Percentiles rank a stretch among this genome's conserved stretches.
These are phyloP conservation scores for Hamamelis virginiana DNA, from an alignment of 164 flowering plant species.

Conservation along the genomic window DNA sequence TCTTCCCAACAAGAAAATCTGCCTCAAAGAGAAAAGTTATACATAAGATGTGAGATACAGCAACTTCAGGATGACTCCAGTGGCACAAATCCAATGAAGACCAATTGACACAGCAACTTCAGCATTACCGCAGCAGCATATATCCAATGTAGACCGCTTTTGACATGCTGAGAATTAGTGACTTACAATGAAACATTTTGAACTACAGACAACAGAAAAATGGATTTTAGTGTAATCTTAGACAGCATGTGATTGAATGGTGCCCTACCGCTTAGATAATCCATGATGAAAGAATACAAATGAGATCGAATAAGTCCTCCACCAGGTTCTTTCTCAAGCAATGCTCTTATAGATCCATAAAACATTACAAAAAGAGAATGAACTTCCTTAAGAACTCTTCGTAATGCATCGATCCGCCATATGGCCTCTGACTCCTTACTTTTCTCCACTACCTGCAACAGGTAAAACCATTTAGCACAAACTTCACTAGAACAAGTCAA, in stretches of 20 bases:
- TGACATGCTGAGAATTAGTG: conserved; percentile 68
- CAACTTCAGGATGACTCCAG: conserved; percentile 39
- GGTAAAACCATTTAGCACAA: conserved; percentile 2
- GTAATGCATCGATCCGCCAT: conserved; percentile 76
- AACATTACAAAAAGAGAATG: conserved; percentile 92
- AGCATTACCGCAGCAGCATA: conserved; percentile 82
- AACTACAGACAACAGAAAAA: conserved; percentile 22
- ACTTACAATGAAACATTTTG: conserved; percentile 45
- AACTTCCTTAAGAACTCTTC: conserved; percentile 78
- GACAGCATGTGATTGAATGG: conserved; percentile 5
- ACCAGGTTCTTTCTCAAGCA: conserved; percentile 83
- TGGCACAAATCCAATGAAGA: conserved; percentile 40
- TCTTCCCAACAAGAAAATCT: conserved; percentile 87
- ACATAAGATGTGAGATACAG: conserved; percentile 33
- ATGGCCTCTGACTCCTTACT: conserved; percentile 69
- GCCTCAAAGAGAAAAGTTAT: conserved; percentile 53
- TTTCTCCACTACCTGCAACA: conserved; percentile 80
- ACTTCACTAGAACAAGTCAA: not conserved
- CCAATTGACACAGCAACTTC: conserved; percentile 52
- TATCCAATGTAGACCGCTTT: conserved; percentile 56
- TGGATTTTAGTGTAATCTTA: conserved; percentile 8
- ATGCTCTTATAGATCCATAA: conserved; percentile 77
- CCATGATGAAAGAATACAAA: conserved; percentile 77
- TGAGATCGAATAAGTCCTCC: conserved; percentile 74
- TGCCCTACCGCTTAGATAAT: conserved; percentile 78